Evolutionary conservation across 495 filamentous ascomycete genomes (phyloP), one percentile per base, ranked within the genome.

Genomic region (Talaromyces adpressus): DNA sequence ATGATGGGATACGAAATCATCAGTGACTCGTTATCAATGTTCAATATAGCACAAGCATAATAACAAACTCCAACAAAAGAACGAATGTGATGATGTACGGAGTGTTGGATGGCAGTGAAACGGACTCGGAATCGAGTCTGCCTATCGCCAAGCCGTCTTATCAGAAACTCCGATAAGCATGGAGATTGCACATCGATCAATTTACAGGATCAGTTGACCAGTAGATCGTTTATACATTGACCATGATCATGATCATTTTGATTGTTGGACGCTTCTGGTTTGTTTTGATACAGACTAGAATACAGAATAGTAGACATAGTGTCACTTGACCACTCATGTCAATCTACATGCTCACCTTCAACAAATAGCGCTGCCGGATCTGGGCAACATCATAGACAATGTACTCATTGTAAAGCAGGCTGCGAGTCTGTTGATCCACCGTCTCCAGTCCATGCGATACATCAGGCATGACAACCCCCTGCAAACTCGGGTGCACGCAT

Each of bases 301-400:
- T 7, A 53, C 49, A 53, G 6, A 23, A 5, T 52, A 23, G 4
- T 9, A 3, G 7, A 9, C 2, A 54, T 9, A 12, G 8, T 16
- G 23, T 25, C n/a, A 52, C 49, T 30, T 9, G 18, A 41, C 36
- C 57, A 20, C 57, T n/a, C n/a, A 18, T 2, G 7, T 62, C 8
- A 9, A 4, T 11, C 51, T 29, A 58, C 70, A 79, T 79, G 7
- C 74, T 56, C 8, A 92, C 82, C 14, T 85, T 81, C 67, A 95
- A 86, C 14, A 96, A 75, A 70, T 96, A 96, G 7, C 88, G 81
- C 62, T 93, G 80, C 18, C 86, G 82, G 32, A 95, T 84, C 76
- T 96, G 92, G 1, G 87, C 77, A 8, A 91, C 80, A 69, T 93
- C 85, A 67, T 96, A 96, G 29, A 81, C 81, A 57, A 94, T 91